Conservation (phyloP, 192 early-diverging fungal species). For the Backusella parvicylindrica region DNA sequence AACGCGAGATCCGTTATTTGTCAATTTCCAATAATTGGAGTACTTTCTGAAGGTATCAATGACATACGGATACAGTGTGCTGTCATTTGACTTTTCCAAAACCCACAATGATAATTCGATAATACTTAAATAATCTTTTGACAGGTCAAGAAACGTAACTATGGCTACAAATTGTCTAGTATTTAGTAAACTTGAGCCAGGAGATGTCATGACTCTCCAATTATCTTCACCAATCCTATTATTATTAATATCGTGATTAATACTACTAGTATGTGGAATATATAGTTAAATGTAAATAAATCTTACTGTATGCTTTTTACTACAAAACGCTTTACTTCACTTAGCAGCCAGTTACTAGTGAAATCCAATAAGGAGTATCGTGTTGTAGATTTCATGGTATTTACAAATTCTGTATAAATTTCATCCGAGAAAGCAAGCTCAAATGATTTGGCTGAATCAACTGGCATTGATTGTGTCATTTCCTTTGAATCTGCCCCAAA, state of each 20-base stretch:
- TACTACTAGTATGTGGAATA: background rate
- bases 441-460: conserved; percentile 31
- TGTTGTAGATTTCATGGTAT: conserved; percentile 40
- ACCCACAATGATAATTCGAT: conserved; percentile 51
- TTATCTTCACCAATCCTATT: conserved; percentile 60
- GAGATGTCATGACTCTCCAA: conserved; percentile 76
- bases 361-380: conserved; percentile 43
- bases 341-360: conserved; percentile 44
- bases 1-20: conserved; percentile 18
- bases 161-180: conserved; percentile 57
- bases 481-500: conserved; percentile 31
- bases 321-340: conserved; percentile 44
- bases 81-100: conserved; percentile 50
- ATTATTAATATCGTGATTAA: background rate
- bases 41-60: conserved; percentile 49
- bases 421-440: conserved; percentile 31
- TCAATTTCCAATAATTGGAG: conserved; percentile 47
- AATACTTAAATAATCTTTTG: conserved; percentile 45
- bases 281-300: background rate
- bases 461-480: conserved; percentile 37
- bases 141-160: conserved; percentile 43
- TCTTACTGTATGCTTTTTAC: conserved; percentile 42
- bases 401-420: conserved; percentile 23
- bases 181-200: conserved; percentile 74
- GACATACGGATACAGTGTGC: conserved; percentile 40